Base-by-base conservation (phyloP, 2,329 filamentous ascomycete species). In the Alternaria panax region DNA sequence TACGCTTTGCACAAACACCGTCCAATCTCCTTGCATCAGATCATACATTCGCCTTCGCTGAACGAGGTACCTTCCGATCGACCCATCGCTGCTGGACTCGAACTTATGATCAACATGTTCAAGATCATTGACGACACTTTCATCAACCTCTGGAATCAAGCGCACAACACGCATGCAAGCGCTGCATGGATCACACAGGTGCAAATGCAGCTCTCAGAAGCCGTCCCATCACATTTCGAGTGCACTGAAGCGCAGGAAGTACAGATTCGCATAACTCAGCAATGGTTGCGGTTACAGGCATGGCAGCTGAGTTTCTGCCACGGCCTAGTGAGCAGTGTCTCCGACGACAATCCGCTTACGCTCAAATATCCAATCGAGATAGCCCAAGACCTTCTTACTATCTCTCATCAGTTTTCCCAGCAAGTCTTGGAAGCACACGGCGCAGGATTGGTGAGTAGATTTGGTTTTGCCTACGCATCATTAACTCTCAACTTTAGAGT, bases 401-500 rank as follows among this genome's bases (percentile, higher is more conserved):
- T 93, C 78, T 88, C 90, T 5, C 87, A 88, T 16, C 87, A 90
- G 52, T 90, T 95, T 70, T 89, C 90, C 0, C 87, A 87, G 32
- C 85, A 89, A 65, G 88, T 88, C 43, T 89, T 92, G 81, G 91
- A 94, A 64, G 82, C 93, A 3, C 84, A 93, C 65, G 90, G 89
- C 18, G 85, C 91, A 38, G 90, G 90, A 25, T 76, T 96, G 77
- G 90, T 92, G 80, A 76, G 87, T 81, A 51, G 41, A 43, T 46
- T 27, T 51, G 38, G 45, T 62, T 62, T n/a, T n/a, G n/a, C 59
- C 62, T 60, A 53, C 47, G 43, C 36, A 12, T 58, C 54, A 47
- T 62, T 43, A 58, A 63, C 57, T 47, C 54, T 54, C n/a, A 46
- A 50, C 32, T 32, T 60, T 62, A 56, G 40, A 45, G 52, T 43